These are phyloP conservation scores for Solanum aculeatissimum DNA, from an alignment of 305 asterid species.

Conservation along the genomic window DNA sequence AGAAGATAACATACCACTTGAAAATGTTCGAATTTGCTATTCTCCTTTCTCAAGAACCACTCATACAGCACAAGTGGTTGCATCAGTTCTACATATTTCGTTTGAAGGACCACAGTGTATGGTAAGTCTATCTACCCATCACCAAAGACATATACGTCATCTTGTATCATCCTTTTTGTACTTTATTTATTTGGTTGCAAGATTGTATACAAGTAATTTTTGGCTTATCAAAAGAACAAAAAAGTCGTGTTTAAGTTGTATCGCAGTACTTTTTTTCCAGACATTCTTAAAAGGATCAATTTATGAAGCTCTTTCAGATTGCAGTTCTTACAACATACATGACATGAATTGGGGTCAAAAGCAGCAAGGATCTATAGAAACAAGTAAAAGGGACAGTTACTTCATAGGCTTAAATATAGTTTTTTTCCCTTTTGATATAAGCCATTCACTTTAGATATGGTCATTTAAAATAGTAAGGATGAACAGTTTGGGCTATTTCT, in stretches of 20 bases:
- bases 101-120: slow-evolving; percentile 72
- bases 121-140: slow-evolving; percentile 25
- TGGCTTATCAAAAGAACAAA: background rate
- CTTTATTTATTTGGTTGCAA: background rate
- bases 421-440: background rate
- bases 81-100: slow-evolving; percentile 58
- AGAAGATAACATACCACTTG: slow-evolving; percentile 31
- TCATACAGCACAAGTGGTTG: slow-evolving; percentile 73
- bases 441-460: background rate
- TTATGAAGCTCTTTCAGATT: background rate
- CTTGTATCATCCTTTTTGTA: background rate
- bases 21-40: slow-evolving; percentile 72
- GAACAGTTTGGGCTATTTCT: background rate
- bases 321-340: background rate
- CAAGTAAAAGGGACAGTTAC: background rate
- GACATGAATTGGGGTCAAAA: background rate
- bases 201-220: background rate
- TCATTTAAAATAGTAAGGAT: background rate
- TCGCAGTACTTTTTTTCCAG: background rate
- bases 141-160: background rate
- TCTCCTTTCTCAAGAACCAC: slow-evolving; percentile 91
- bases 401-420: background rate
- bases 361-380: background rate
- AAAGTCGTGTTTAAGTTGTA: background rate
- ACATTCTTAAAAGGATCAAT: background rate